phyloP scores from a whole-genome alignment of 345 rosid genomes.

The Carallia pectinifolia region DNA sequence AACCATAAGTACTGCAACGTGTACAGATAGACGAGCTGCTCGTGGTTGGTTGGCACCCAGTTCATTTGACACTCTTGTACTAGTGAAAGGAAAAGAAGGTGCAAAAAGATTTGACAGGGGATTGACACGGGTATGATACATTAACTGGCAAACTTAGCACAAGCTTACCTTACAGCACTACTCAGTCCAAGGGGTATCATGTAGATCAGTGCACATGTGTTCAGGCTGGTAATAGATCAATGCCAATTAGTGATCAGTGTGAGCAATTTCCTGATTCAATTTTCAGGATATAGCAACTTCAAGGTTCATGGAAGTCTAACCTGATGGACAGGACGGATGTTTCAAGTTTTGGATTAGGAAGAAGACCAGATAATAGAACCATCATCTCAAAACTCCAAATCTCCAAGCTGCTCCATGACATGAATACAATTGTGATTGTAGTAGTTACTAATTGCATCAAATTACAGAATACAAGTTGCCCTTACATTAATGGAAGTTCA shows the following conservation, averaged over 20 bases:
- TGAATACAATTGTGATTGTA: background rate
- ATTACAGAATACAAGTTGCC: no score
- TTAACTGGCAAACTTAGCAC: background rate
- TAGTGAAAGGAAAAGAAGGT: background rate
- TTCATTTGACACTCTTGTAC: slow-evolving; percentile 37
- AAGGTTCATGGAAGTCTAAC: slow-evolving; percentile 10
- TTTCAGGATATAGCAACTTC: background rate
- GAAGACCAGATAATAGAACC: slow-evolving; percentile 43
- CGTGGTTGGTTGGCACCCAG: slow-evolving; percentile 26
- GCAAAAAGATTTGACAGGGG: background rate
- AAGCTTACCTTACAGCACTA: slow-evolving; percentile 25
- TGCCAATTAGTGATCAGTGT: background rate
- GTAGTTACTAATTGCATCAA: background rate
- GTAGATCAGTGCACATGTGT: slow-evolving; percentile 12
- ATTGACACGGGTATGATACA: background rate
- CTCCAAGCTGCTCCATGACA: slow-evolving; percentile 35
- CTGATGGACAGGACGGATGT: slow-evolving; percentile 48
- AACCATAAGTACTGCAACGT: slow-evolving; percentile 12
- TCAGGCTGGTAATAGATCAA: slow-evolving; percentile 21
- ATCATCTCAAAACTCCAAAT: slow-evolving; percentile 43
- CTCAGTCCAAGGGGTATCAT: slow-evolving; percentile 34
- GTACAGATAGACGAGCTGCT: slow-evolving; percentile 25
- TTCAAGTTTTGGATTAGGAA: slow-evolving; percentile 45
- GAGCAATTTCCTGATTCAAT: background rate
- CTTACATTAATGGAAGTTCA: background rate